Percentiles rank a stretch among this genome's conserved stretches.
These are phyloP conservation scores for Parasarocladium wereldwijsianum DNA, from an alignment of 2,329 filamentous ascomycete genomes.

Conservation along the genomic window DNA sequence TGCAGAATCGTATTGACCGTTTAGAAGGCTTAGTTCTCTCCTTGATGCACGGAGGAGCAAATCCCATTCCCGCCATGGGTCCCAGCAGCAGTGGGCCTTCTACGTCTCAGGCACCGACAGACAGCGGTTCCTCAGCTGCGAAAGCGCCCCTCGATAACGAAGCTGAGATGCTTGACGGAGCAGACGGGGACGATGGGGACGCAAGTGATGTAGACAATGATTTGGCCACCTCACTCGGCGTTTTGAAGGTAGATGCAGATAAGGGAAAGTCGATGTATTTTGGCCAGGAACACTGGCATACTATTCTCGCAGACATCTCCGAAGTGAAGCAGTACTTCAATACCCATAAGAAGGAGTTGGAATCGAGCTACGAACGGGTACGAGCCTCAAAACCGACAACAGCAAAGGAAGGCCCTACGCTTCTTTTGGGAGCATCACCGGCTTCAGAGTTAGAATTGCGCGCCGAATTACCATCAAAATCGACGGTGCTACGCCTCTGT, in stretches of 20 bases:
- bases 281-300: slow-evolving; percentile 73
- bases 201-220: slow-evolving; percentile 58
- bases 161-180: slow-evolving; percentile 28
- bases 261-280: slow-evolving; percentile 70
- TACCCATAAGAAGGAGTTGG: slow-evolving; percentile 76
- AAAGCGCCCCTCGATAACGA: slow-evolving; percentile 2
- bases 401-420: slow-evolving; percentile 52
- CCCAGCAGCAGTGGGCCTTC: slow-evolving; percentile 17
- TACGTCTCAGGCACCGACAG: slow-evolving; percentile 21
- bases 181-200: slow-evolving; percentile 35
- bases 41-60: slow-evolving; percentile 75
- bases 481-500: slow-evolving; percentile 71
- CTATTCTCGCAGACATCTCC: slow-evolving; percentile 65
- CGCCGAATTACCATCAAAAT: slow-evolving; percentile 64
- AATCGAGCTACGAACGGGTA: slow-evolving; percentile 66
- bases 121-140: slow-evolving; percentile 26
- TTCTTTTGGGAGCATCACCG: slow-evolving; percentile 62
- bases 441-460: slow-evolving; percentile 66
- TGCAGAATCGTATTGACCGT: slow-evolving; percentile 96
- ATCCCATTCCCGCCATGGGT: slow-evolving; percentile 26
- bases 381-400: slow-evolving; percentile 49
- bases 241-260: slow-evolving; percentile 66
- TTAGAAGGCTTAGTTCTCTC: slow-evolving; percentile 85
- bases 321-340: slow-evolving; percentile 89
- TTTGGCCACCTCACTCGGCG: slow-evolving; percentile 58